These are phyloP conservation scores for Phalaenopsis hybrid DNA, from an alignment of 116 monocot species.

Conservation along the genomic window DNA sequence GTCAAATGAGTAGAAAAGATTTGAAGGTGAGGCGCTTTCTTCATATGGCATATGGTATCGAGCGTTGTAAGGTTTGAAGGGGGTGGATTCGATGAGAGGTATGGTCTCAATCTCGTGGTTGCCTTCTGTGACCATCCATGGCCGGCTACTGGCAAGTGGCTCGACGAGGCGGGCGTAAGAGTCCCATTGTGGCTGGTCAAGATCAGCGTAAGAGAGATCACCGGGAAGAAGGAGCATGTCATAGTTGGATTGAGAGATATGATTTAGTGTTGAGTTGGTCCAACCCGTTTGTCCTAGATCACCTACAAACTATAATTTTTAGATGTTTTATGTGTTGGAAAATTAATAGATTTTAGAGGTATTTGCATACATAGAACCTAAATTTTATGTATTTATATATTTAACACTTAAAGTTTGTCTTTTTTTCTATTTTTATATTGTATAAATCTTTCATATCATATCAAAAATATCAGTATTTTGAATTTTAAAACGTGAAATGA, in stretches of 20 bases:
- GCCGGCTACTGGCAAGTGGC: constrained; percentile 63
- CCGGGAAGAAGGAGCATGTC: constrained; percentile 80
- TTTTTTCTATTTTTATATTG: too few species aligned
- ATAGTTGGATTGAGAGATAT: constrained; percentile 28
- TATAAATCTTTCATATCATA: too few species aligned
- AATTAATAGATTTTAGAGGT: neutral
- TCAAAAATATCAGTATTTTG: too few species aligned
- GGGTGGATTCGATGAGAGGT: constrained; percentile 21
- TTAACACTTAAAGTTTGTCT: too few species aligned
- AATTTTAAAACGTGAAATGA: too few species aligned
- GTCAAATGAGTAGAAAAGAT: constrained; percentile 86
- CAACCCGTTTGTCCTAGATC: constrained; percentile 79
- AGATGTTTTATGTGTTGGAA: neutral
- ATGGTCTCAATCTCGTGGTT: constrained; percentile 83
- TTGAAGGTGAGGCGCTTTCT: constrained; percentile 42
- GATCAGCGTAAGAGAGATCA: constrained; percentile 78
- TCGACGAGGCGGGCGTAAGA: constrained; percentile 69
- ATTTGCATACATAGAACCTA: too few species aligned
- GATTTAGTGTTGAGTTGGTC: constrained; percentile 59
- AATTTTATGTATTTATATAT: too few species aligned
- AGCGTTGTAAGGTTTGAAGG: constrained; percentile 68
- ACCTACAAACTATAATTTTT: constrained; percentile 14
- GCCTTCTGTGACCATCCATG: constrained; percentile 92
- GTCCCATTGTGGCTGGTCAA: constrained; percentile 59
- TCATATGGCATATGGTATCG: constrained; percentile 72